Percentiles rank a stretch among this genome's conserved stretches.
Evolutionary conservation across 2,329 filamentous ascomycete species (phyloP).

Genomic region (Volutella citrinella): DNA sequence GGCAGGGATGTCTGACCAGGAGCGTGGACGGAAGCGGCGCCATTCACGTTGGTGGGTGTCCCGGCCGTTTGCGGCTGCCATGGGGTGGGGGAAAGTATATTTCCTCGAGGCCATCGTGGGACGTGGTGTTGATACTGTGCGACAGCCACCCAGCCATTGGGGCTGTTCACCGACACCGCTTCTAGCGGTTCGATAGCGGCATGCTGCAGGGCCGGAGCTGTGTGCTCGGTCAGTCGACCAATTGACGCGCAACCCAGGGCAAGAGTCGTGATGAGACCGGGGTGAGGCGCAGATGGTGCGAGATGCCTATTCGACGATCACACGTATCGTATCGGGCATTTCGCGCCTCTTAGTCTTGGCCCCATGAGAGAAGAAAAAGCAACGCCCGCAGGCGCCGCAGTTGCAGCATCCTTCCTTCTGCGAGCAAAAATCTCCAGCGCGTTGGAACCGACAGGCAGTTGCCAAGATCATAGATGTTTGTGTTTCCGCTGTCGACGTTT

Average conservation of each 20-base stretch:
- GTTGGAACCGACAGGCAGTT: no score
- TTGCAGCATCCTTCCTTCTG: no score
- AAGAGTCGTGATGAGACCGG: conserved; percentile 26
- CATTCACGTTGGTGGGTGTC: conserved; percentile 23
- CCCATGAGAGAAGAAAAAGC: no score
- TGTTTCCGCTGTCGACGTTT: no score
- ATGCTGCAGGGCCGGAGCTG: conserved; percentile 21
- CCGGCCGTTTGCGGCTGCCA: conserved; percentile 26
- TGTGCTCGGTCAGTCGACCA: conserved; percentile 24
- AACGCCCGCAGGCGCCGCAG: conserved; percentile 13
- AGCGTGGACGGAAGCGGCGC: conserved; percentile 26
- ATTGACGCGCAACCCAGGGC: conserved; percentile 21
- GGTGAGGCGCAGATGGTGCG: conserved; percentile 28
- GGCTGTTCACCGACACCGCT: conserved; percentile 29
- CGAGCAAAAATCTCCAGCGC: no score
- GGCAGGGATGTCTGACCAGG: conserved; percentile 21
- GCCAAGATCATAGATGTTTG: no score
- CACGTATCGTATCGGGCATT: conserved; percentile 26
- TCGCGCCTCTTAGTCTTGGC: conserved; percentile 20
- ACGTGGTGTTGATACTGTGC: conserved; percentile 25
- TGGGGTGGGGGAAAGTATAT: conserved; percentile 23
- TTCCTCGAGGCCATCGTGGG: conserved; percentile 27
- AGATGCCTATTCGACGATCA: conserved; percentile 25
- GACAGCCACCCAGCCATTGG: conserved; percentile 22
- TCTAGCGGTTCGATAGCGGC: conserved; percentile 27